Conservation (phyloP, 2,329 filamentous ascomycete species). For the Trichoderma brevicompactum region DNA sequence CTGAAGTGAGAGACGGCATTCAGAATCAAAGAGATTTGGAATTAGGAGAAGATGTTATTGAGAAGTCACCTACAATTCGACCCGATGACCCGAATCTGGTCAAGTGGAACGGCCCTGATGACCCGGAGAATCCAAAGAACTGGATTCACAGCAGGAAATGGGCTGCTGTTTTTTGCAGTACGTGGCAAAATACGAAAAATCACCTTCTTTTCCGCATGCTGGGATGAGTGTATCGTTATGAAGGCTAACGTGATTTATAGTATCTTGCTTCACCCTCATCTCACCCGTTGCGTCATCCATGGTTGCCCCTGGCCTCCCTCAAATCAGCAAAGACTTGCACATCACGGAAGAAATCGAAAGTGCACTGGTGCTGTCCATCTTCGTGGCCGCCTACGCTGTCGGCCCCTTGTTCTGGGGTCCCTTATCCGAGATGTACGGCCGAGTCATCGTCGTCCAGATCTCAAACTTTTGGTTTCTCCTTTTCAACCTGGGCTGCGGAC, state of each 20-base stretch:
- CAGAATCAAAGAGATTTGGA: conserved; percentile 42
- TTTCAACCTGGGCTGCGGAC: conserved; percentile 64
- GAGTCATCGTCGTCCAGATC: conserved; percentile 50
- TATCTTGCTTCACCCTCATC: conserved; percentile 63
- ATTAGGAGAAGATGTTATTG: conserved; percentile 36
- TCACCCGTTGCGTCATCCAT: conserved; percentile 64
- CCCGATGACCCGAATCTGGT: conserved; percentile 48
- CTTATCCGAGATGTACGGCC: conserved; percentile 63
- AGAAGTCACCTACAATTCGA: conserved; percentile 32
- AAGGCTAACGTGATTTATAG: conserved; percentile 26
- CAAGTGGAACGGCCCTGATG: conserved; percentile 58
- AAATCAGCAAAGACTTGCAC: conserved; percentile 58
- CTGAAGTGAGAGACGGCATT: conserved; percentile 48
- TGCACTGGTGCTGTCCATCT: conserved; percentile 50
- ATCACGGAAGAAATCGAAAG: conserved; percentile 52
- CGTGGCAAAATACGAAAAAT: background rate
- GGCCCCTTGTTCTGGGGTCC: conserved; percentile 67
- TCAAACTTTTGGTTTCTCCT: conserved; percentile 63
- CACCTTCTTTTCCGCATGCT: no score
- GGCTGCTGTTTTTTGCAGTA: conserved; percentile 52
- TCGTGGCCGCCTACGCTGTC: conserved; percentile 53
- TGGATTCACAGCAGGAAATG: conserved; percentile 62
- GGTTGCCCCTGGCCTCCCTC: conserved; percentile 55
- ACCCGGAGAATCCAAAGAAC: conserved; percentile 57
- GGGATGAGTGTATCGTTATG: no score